A percentile compares a stretch with the other conserved stretches of the same genome.
Evolutionary conservation across 2,329 filamentous ascomycete genomes (phyloP).

Genomic region (Trichoderma cornu-damae): DNA sequence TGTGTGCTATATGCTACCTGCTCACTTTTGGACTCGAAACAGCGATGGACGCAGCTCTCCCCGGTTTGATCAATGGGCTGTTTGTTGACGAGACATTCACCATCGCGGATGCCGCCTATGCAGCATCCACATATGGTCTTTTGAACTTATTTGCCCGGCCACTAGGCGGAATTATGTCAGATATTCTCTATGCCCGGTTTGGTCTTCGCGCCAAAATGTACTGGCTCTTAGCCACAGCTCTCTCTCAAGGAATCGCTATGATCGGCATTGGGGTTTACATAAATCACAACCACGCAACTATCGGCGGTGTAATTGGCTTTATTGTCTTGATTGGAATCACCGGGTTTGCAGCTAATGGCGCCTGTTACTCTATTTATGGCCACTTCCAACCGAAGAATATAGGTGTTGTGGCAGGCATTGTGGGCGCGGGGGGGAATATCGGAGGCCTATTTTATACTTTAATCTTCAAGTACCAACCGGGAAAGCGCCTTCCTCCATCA

Average conservation of each 20-base stretch:
- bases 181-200: conserved; percentile 43
- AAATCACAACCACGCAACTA: conserved; percentile 54
- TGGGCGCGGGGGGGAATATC: conserved; percentile 76
- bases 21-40: conserved; percentile 61
- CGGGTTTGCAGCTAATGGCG: conserved; percentile 77
- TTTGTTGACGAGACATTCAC: conserved; percentile 51
- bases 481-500: background rate
- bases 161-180: conserved; percentile 55
- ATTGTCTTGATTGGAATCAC: conserved; percentile 75
- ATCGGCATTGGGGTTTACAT: conserved; percentile 52
- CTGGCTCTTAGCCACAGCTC: conserved; percentile 53
- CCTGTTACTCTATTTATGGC: conserved; percentile 80
- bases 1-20: conserved; percentile 47
- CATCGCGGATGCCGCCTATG: conserved; percentile 54
- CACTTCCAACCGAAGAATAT: conserved; percentile 82
- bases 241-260: conserved; percentile 53
- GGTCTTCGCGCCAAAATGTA: conserved; percentile 35
- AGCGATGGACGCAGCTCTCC: conserved; percentile 56
- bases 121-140: conserved; percentile 59
- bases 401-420: conserved; percentile 68
- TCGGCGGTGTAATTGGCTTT: conserved; percentile 66
- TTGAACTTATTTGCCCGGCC: conserved; percentile 66
- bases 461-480: conserved; percentile 48
- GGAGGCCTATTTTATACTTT: conserved; percentile 82
- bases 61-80: conserved; percentile 55